These are phyloP conservation scores for Neopestalotiopsis clavispora DNA, from an alignment of 2,329 filamentous ascomycete genomes.

Conservation along the genomic window DNA sequence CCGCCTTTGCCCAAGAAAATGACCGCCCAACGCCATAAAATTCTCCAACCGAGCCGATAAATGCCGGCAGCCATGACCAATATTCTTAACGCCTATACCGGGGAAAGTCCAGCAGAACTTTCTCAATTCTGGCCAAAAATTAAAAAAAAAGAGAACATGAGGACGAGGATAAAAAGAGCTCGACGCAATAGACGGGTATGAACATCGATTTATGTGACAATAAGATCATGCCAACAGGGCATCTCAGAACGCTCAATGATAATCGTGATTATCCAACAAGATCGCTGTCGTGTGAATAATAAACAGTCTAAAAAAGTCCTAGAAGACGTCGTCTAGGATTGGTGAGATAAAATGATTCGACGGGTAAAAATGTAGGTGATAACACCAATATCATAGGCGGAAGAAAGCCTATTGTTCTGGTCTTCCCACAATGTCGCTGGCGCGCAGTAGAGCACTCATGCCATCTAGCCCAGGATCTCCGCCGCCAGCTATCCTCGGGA, in stretches of 20 bases:
- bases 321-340: slow-evolving; percentile 18
- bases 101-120: neutral
- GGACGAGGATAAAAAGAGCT: neutral
- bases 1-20: neutral
- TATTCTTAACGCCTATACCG: slow-evolving; percentile 2
- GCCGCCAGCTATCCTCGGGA: slow-evolving; percentile 6
- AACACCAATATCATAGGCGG: neutral
- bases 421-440: slow-evolving; percentile 63
- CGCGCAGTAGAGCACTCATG: slow-evolving; percentile 62
- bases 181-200: slow-evolving; percentile 6
- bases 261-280: neutral
- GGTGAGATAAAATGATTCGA: slow-evolving; percentile 6
- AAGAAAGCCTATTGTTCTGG: slow-evolving; percentile 25
- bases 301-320: neutral
- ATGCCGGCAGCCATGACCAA: neutral
- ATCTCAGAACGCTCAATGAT: slow-evolving; percentile 7
- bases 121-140: neutral
- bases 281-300: neutral
- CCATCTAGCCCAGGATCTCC: slow-evolving; percentile 52
- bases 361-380: neutral
- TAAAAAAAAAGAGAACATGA: neutral
- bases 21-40: neutral
- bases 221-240: neutral
- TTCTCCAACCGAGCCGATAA: neutral
- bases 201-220: slow-evolving; percentile 10